Evolutionary conservation across 768 basidiomycete species (phyloP), one percentile per base, ranked within the genome.

Genomic region (Termitomyces sp.): DNA sequence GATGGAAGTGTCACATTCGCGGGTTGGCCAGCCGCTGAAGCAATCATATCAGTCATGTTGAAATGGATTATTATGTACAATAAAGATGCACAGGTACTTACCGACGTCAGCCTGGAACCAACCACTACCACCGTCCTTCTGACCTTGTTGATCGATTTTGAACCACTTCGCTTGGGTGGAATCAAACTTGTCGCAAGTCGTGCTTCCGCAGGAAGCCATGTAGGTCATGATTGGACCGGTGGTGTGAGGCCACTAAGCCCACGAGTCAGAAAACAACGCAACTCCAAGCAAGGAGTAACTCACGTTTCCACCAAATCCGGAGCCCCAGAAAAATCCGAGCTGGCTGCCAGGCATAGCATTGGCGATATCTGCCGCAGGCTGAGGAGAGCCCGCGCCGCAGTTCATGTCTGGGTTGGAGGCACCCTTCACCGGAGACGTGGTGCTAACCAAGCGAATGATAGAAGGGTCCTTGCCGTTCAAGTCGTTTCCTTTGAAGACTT

Each of bases 221-320:
- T 92, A 92, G 34, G 86, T 89, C 71, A 90, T 72, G 73, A 88
- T 73, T 12, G 88, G 88, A 4, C 88, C 88, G 14, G 73, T 82
- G 57, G 85, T 72, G 63, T 88, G 77, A 26, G 75, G 75, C 76
- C 76, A 78, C 77, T 78, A 48, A 26, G 18, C 32, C 24, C 29
- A 8, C 7, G 5, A 22, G 42, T 55, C 53, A 55, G 53, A 32
- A n/a, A 29, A 10, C 12, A 44, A 16, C 10, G 1, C 2, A 52
- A 50, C 4, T 26, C 16, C 6, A n/a, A 20, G 12, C 18, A n/a
- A 13, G 39, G 12, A 6, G 13, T 10, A 1, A 69, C 75, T 27
- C 58, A 78, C 76, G 43, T 65, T 62, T 5, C 46, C 46, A 9
- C 55, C 57, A 31, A 42, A 5, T 26, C 52, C 57, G 22, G 43